phyloP scores from a whole-genome alignment of 306 rosid species.

The Citrullus mucosospermus region DNA sequence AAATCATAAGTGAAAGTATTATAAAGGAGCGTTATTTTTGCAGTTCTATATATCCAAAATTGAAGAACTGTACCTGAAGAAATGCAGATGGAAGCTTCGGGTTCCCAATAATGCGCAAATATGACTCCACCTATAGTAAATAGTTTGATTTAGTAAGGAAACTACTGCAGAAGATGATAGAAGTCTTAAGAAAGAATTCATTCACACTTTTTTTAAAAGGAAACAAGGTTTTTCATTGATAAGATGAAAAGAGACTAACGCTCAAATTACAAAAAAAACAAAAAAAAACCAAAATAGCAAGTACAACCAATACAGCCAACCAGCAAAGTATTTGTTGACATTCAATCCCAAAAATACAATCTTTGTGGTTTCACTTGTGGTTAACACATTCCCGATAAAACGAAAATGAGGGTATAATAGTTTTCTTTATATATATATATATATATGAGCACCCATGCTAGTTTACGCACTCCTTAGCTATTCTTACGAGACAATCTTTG shows the following conservation, averaged over 20 bases:
- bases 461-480: neutral
- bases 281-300: too few species aligned
- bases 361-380: neutral
- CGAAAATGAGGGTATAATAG: neutral
- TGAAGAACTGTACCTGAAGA: constrained; percentile 56
- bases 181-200: neutral
- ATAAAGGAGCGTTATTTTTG: neutral
- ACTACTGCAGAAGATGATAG: neutral
- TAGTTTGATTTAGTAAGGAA: neutral
- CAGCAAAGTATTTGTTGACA: neutral
- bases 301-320: too few species aligned
- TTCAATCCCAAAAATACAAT: neutral
- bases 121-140: constrained; percentile 65
- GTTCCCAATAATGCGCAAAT: constrained; percentile 69
- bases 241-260: too few species aligned
- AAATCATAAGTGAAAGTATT: constrained; percentile 19
- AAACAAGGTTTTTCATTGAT: too few species aligned
- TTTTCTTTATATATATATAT: neutral
- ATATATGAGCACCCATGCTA: neutral
- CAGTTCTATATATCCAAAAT: neutral
- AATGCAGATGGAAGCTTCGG: constrained; percentile 88
- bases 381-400: neutral
- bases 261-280: too few species aligned
- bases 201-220: neutral
- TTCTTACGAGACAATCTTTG: neutral